Evolutionary conservation across 1,284 basidiomycete species (phyloP), one percentile per base, ranked within the genome.

Genomic region (Mycosarcoma maydis): DNA sequence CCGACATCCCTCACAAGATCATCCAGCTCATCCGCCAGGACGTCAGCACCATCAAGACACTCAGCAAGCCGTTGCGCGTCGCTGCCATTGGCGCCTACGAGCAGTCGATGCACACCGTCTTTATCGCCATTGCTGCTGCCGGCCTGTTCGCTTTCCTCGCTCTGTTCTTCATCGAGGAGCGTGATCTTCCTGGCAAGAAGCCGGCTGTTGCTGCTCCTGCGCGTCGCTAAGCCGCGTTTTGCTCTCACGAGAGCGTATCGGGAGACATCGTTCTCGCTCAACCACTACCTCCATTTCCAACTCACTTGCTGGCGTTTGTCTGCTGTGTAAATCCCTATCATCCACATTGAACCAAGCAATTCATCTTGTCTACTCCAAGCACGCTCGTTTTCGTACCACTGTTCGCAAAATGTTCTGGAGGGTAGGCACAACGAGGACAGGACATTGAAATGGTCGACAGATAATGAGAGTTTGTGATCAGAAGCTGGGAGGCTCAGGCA

Each of bases 1-100:
- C 64, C 30, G 51, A 76, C 48, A 68, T 83, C 11, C 69, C 74
- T 3, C 47, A 55, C 29, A 76, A 79, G 64, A 58, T 82, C 29
- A 80, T 82, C 56, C 48, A 60, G 22, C 46, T 61, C 22, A 82
- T 83, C 58, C 73, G 82, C 33, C 53, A 70, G 33, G 80, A 83
- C 41, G 82, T 82, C 20, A 56, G 54, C 23, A 62, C 72, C 45
- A 80, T 83, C 77, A 49, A 70, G 62, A 22, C 51, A 19, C 69
- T 78, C 45, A 60, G 59, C 67, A 59, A 75, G 58, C 55, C 62
- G 23, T 42, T 72, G 36, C 57, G 69, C 20, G 45, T 67, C 20
- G 72, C 67, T 22, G 82, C 82, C 6, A 79, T 83, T 34, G 72
- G 62, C 20, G 80, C 82, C 1, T 83, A 83, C 69, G 69, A 81